Conservation (phyloP, 371 early-diverging fungal genomes). For the Mucor racemosus region DNA sequence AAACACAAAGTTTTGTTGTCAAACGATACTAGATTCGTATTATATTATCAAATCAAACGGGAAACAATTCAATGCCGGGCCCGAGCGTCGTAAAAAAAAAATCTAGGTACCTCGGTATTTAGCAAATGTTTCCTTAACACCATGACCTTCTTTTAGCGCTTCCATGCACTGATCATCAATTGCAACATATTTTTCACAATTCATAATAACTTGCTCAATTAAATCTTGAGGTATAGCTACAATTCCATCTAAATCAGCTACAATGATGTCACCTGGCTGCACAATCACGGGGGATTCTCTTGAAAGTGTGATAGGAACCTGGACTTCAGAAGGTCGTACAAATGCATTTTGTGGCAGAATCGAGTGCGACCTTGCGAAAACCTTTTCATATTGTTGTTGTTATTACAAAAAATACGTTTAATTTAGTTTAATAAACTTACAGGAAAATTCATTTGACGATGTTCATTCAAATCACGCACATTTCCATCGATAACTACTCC, state of each 20-base stretch:
- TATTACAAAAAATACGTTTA: not conserved
- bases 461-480: slow-evolving; percentile 75
- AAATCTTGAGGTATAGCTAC: slow-evolving; percentile 67
- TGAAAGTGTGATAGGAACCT: slow-evolving; percentile 65
- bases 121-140: slow-evolving; percentile 71
- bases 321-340: slow-evolving; percentile 65
- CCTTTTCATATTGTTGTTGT: slow-evolving; percentile 32
- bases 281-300: slow-evolving; percentile 57
- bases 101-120: slow-evolving; percentile 53
- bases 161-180: slow-evolving; percentile 75
- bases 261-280: slow-evolving; percentile 74
- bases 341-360: slow-evolving; percentile 73
- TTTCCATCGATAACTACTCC: slow-evolving; percentile 82
- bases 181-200: slow-evolving; percentile 56
- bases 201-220: slow-evolving; percentile 59
- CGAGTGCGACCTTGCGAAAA: slow-evolving; percentile 69
- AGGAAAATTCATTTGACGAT: slow-evolving; percentile 63
- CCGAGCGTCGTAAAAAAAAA: not conserved
- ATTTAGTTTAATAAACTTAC: slow-evolving; percentile 38
- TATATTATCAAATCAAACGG: not conserved
- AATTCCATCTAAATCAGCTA: slow-evolving; percentile 83
- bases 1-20: not conserved
- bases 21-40: not conserved
- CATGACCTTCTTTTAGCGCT: slow-evolving; percentile 63
- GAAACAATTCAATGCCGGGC: not conserved